phyloP scores from a whole-genome alignment of 1,284 basidiomycete genomes.

The Schizopora paradoxa region DNA sequence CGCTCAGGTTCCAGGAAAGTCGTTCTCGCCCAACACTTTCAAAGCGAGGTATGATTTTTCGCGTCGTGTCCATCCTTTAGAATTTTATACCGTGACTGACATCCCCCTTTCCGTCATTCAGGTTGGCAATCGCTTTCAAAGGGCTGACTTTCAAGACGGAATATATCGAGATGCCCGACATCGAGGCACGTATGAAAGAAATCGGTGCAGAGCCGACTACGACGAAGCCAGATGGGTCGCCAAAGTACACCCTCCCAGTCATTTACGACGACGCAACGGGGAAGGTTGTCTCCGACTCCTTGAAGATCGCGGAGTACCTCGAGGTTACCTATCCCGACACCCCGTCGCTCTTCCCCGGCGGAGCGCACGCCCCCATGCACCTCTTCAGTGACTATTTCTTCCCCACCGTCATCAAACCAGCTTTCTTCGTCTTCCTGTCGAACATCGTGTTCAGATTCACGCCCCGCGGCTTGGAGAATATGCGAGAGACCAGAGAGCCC shows the following conservation, averaged over 20 bases:
- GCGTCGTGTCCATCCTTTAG: slow-evolving; percentile 29
- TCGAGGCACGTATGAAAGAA: slow-evolving; percentile 28
- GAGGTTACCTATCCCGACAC: slow-evolving; percentile 40
- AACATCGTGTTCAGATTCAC: not conserved
- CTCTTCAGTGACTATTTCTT: slow-evolving; percentile 25
- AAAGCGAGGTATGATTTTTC: slow-evolving; percentile 25
- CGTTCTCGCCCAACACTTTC: slow-evolving; percentile 30
- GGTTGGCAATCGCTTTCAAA: slow-evolving; percentile 37
- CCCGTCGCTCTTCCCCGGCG: slow-evolving; percentile 28
- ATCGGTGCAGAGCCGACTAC: slow-evolving; percentile 30
- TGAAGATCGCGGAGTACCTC: slow-evolving; percentile 40
- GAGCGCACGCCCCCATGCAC: slow-evolving; percentile 26
- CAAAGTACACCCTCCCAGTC: slow-evolving; percentile 36
- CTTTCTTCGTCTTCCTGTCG: slow-evolving; percentile 14
- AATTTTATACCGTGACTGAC: not conserved
- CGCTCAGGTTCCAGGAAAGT: slow-evolving; percentile 15
- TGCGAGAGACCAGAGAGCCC: slow-evolving; percentile 1
- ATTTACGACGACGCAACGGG: too few relatives aligned
- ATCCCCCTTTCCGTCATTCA: slow-evolving; percentile 12
- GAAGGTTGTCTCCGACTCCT: slow-evolving; percentile 34
- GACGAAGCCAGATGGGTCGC: slow-evolving; percentile 26
- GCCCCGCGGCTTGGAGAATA: not conserved
- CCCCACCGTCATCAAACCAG: slow-evolving; percentile 13
- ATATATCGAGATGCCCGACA: slow-evolving; percentile 39
- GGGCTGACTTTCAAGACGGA: slow-evolving; percentile 35